phyloP scores from a whole-genome alignment of 2,329 filamentous ascomycete species.

The Boeremia lycopersici region DNA sequence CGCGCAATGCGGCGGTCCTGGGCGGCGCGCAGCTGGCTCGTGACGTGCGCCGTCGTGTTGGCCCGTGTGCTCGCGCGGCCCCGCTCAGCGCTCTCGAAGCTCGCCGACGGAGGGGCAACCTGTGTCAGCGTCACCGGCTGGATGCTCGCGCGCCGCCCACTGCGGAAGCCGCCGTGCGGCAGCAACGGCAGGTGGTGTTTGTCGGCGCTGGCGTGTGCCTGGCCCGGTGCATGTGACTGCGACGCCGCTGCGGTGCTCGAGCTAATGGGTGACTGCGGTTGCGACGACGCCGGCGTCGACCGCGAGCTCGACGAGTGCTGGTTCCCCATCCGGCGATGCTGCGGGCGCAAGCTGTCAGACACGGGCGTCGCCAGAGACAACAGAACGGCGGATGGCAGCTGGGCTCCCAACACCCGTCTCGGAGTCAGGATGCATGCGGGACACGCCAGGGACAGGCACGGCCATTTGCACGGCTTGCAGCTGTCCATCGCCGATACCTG shows the following conservation, averaged over 20 bases:
- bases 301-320: constrained; percentile 35
- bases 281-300: constrained; percentile 26
- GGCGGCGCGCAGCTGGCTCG: constrained; percentile 39
- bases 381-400: constrained; percentile 9
- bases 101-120: constrained; percentile 47
- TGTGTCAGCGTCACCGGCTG: constrained; percentile 48
- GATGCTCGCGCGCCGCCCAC: constrained; percentile 49
- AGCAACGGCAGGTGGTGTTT: constrained; percentile 22
- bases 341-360: constrained; percentile 1
- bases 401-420: constrained; percentile 21
- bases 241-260: constrained; percentile 9
- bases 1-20: constrained; percentile 31
- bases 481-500: constrained; percentile 28
- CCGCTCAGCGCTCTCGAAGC: constrained; percentile 44
- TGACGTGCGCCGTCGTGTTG: constrained; percentile 30
- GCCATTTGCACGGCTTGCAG: constrained; percentile 21
- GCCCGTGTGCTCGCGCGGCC: constrained; percentile 39
- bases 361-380: not conserved
- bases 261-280: constrained; percentile 33
- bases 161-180: constrained; percentile 25
- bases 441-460: constrained; percentile 32
- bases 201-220: not conserved
- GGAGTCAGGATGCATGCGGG: constrained; percentile 26
- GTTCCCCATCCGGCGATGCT: constrained; percentile 42
- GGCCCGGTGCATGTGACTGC: constrained; percentile 20